A percentile compares a stretch with the other conserved stretches of the same genome.
Conservation (phyloP, 2,329 filamentous ascomycete genomes). For the Talaromyces sp. region DNA sequence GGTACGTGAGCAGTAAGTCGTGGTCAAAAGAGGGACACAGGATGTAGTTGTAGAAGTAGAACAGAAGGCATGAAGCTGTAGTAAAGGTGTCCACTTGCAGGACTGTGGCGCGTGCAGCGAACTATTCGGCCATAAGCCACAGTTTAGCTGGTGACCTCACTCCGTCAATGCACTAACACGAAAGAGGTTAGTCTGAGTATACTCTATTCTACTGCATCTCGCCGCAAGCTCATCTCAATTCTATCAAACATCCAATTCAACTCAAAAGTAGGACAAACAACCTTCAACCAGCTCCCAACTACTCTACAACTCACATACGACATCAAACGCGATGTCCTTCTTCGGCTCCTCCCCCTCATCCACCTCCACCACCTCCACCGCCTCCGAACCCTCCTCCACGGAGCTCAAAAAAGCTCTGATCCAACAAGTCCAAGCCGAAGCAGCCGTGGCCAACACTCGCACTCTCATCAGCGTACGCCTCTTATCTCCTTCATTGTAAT, state of each 20-base stretch:
- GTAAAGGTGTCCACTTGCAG: conserved; percentile 12
- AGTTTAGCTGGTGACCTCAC: conserved; percentile 8
- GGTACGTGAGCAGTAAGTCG: neutral
- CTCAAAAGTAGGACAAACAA: neutral
- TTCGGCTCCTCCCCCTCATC: conserved; percentile 39
- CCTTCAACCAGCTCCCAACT: neutral
- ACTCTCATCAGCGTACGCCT: conserved; percentile 65
- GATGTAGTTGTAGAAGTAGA: neutral
- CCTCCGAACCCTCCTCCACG: conserved; percentile 24
- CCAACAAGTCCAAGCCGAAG: conserved; percentile 63
- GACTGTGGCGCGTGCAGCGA: neutral
- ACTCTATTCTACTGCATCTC: neutral
- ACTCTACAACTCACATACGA: neutral
- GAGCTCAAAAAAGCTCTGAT: conserved; percentile 57
- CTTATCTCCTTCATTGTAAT: neutral
- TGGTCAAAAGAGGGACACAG: neutral
- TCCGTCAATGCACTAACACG: neutral
- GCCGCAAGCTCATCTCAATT: neutral
- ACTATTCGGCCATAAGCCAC: conserved; percentile 7
- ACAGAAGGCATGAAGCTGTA: neutral
- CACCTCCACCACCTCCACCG: conserved; percentile 30
- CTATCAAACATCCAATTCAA: neutral
- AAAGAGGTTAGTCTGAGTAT: neutral
- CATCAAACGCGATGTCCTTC: conserved; percentile 35
- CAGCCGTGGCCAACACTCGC: conserved; percentile 67